Conservation (phyloP, 768 basidiomycete species). For the Tylopilus vinaceipallidus region DNA sequence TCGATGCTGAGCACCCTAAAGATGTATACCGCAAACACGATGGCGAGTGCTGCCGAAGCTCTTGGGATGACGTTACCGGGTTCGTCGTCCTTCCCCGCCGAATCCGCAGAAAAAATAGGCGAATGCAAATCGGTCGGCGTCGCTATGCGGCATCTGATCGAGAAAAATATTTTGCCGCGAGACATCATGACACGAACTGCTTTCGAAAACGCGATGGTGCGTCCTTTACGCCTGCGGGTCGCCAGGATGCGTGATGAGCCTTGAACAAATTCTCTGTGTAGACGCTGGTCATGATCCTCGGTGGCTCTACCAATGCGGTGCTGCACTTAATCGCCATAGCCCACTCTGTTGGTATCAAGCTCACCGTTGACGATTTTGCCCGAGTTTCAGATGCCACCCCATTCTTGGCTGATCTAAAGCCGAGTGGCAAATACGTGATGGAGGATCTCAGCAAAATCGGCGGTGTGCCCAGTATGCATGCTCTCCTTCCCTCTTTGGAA, state of each 20-base stretch:
- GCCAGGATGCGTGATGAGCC: constrained; percentile 4
- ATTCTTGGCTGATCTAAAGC: constrained; percentile 95
- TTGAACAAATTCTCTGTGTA: constrained; percentile 29
- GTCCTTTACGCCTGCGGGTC: constrained; percentile 10
- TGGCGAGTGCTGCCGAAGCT: constrained; percentile 94
- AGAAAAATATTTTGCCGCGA: constrained; percentile 87
- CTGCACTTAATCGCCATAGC: constrained; percentile 96
- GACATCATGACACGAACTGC: constrained; percentile 97
- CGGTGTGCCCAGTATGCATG: constrained; percentile 84
- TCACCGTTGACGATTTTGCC: constrained; percentile 93
- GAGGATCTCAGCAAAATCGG: constrained; percentile 95
- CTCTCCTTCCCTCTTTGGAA: background rate
- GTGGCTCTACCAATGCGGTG: constrained; percentile 97
- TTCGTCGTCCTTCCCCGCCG: constrained; percentile 95
- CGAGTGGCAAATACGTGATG: constrained; percentile 98
- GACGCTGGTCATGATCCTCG: constrained; percentile 95
- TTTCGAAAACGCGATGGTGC: constrained; percentile 97
- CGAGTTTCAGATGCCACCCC: constrained; percentile 87
- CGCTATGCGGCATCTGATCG: constrained; percentile 83
- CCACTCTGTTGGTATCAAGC: constrained; percentile 87
- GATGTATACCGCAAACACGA: constrained; percentile 99
- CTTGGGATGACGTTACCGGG: constrained; percentile 96
- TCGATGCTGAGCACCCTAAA: constrained; percentile 30
- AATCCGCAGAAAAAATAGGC: constrained; percentile 80
- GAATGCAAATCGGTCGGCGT: constrained; percentile 82